Percentiles rank a stretch among this genome's conserved stretches.
Conservation (phyloP, 352 stramenopile genomes). For the Thalassiosira ordinaria region DNA sequence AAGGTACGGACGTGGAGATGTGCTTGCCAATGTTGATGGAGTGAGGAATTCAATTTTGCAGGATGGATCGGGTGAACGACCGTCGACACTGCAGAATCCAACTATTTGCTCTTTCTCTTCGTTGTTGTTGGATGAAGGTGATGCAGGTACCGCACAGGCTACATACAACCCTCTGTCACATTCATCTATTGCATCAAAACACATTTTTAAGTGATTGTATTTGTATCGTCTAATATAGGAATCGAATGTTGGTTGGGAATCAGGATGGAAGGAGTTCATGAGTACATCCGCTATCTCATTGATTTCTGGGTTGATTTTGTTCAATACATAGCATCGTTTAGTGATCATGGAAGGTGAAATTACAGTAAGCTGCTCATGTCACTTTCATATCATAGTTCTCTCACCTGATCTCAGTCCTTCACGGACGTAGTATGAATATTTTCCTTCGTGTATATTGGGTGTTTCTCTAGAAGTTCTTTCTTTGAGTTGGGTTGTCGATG, state of each 20-base stretch:
- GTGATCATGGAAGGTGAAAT: no score
- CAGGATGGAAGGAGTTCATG: constrained; percentile 50
- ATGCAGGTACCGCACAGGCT: constrained; percentile 30
- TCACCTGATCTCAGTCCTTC: constrained; percentile 41
- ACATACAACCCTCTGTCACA: constrained; percentile 43
- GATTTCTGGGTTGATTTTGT: no score
- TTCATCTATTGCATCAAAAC: constrained; percentile 44
- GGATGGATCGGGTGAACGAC: constrained; percentile 33
- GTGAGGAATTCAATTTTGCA: constrained; percentile 49
- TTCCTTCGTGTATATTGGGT: background rate
- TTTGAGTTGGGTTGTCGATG: constrained; percentile 1
- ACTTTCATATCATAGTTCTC: background rate
- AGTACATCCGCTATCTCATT: constrained; percentile 45
- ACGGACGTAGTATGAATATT: constrained; percentile 48
- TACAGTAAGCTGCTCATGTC: no score
- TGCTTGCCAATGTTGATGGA: constrained; percentile 33
- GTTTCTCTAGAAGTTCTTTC: background rate
- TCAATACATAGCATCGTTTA: no score
- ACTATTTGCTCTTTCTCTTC: constrained; percentile 34
- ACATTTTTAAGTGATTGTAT: constrained; percentile 55
- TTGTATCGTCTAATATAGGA: constrained; percentile 57
- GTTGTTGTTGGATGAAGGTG: background rate
- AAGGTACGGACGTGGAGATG: constrained; percentile 46
- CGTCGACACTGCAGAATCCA: constrained; percentile 52
- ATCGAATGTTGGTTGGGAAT: constrained; percentile 42